These are phyloP conservation scores for Fraxinus albicans DNA, from an alignment of 305 asterid species.

Conservation along the genomic window DNA sequence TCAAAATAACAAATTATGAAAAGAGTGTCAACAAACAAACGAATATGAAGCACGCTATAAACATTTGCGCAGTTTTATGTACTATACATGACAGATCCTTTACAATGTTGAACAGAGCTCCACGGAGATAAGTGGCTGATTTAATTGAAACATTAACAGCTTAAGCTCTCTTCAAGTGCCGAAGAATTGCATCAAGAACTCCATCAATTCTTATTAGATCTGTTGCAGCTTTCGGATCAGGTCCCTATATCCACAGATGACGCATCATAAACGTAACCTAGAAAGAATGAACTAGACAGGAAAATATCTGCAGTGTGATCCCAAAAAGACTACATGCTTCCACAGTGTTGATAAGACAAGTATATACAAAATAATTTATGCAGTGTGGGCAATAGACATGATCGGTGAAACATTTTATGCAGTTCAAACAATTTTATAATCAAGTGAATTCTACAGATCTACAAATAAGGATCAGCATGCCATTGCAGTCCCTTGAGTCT, in stretches of 20 bases:
- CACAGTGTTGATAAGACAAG: not conserved
- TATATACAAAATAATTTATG: not conserved
- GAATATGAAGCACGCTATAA: not conserved
- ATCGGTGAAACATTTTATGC: not conserved
- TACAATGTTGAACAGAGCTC: conserved; percentile 13
- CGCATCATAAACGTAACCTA: conserved; percentile 11
- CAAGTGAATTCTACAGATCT: not conserved
- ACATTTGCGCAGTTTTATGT: not conserved
- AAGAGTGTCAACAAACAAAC: not conserved
- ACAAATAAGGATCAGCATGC: not conserved
- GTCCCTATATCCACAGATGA: conserved; percentile 63
- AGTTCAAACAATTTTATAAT: not conserved
- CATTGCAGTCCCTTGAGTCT: not conserved
- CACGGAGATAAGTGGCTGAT: conserved; percentile 1
- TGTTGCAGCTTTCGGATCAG: conserved; percentile 73
- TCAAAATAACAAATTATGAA: not conserved
- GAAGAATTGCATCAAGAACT: conserved; percentile 72
- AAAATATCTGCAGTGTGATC: not conserved
- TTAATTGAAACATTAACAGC: conserved; percentile 23
- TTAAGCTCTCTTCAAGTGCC: conserved; percentile 80
- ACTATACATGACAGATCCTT: not conserved
- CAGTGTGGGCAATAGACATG: not conserved
- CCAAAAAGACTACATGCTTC: not conserved
- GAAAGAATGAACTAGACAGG: conserved; percentile 5
- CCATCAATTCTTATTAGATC: conserved; percentile 79